Conservation (phyloP, 2,329 filamentous ascomycete genomes). For the Nigrospora sphaerica region DNA sequence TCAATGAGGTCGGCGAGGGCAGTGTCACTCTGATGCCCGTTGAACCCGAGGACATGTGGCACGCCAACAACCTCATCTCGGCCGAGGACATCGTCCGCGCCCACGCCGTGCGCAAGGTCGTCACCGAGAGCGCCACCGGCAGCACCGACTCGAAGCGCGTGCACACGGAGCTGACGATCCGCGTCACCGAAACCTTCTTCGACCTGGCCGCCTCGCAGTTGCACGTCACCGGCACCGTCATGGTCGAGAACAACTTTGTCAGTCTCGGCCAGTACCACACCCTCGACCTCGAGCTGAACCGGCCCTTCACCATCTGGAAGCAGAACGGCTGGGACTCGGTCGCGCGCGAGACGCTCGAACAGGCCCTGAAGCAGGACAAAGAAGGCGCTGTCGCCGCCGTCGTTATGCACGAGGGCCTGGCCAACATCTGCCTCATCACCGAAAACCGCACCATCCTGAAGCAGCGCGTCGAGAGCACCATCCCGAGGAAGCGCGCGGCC, state of each 20-base stretch:
- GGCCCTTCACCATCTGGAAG: conserved; percentile 86
- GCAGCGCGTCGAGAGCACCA: conserved; percentile 57
- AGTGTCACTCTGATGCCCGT: conserved; percentile 31
- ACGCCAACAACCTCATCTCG: conserved; percentile 54
- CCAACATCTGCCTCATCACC: conserved; percentile 77
- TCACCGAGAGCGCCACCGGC: conserved; percentile 36
- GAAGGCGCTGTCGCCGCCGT: conserved; percentile 82
- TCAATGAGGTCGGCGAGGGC: conserved; percentile 29
- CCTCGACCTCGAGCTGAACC: conserved; percentile 76
- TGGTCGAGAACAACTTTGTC: conserved; percentile 45
- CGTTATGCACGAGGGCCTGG: conserved; percentile 84
- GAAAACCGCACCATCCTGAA: conserved; percentile 72
- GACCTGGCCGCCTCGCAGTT: conserved; percentile 48
- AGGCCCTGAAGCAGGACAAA: conserved; percentile 71
- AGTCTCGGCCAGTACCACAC: conserved; percentile 51
- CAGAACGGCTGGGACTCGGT: conserved; percentile 84
- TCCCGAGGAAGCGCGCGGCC: conserved; percentile 61
- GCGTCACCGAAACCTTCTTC: conserved; percentile 51
- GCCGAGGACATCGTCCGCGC: conserved; percentile 46
- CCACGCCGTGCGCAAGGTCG: conserved; percentile 49
- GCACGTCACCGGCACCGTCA: conserved; percentile 48
- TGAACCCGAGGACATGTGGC: conserved; percentile 46
- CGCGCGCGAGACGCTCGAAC: conserved; percentile 67
- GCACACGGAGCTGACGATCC: conserved; percentile 50
- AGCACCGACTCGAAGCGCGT: conserved; percentile 42